Evolutionary conservation across 306 rosid species (phyloP).

Genomic region (Coriaria nepalensis): DNA sequence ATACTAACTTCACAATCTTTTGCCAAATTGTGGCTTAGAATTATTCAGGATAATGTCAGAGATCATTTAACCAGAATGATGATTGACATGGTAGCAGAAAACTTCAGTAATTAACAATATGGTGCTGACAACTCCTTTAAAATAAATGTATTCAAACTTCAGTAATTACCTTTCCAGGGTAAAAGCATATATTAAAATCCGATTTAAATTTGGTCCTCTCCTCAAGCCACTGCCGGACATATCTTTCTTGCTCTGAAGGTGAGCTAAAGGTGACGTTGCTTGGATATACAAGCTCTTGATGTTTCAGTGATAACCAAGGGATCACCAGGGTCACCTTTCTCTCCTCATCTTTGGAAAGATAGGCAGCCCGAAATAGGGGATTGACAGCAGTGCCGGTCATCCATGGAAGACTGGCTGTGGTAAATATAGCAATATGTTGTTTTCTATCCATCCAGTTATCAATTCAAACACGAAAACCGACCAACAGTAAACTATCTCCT

Average conservation of each 20-base stretch:
- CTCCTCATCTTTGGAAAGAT: constrained; percentile 52
- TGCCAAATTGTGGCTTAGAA: too few relatives aligned
- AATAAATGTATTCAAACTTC: too few relatives aligned
- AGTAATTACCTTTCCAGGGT: constrained; percentile 60
- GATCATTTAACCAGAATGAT: too few relatives aligned
- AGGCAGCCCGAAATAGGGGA: constrained; percentile 89
- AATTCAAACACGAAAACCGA: constrained; percentile 14
- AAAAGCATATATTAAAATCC: constrained; percentile 45
- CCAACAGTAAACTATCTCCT: constrained; percentile 8
- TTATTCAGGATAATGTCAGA: too few relatives aligned
- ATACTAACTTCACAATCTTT: too few relatives aligned
- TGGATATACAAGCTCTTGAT: constrained; percentile 70
- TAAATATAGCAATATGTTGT: constrained; percentile 71
- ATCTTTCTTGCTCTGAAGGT: constrained; percentile 56
- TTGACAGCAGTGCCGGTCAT: constrained; percentile 95
- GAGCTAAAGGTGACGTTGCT: constrained; percentile 48
- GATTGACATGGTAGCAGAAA: too few relatives aligned
- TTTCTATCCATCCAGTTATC: constrained; percentile 46
- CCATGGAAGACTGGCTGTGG: constrained; percentile 99
- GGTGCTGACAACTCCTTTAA: too few relatives aligned
- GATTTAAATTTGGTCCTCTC: constrained; percentile 59
- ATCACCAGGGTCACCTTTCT: constrained; percentile 61
- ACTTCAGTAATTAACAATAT: too few relatives aligned
- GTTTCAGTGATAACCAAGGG: constrained; percentile 81
- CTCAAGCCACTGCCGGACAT: constrained; percentile 67